Conservation (phyloP, 2,329 filamentous ascomycete genomes). For the Fusarium devonianum region DNA sequence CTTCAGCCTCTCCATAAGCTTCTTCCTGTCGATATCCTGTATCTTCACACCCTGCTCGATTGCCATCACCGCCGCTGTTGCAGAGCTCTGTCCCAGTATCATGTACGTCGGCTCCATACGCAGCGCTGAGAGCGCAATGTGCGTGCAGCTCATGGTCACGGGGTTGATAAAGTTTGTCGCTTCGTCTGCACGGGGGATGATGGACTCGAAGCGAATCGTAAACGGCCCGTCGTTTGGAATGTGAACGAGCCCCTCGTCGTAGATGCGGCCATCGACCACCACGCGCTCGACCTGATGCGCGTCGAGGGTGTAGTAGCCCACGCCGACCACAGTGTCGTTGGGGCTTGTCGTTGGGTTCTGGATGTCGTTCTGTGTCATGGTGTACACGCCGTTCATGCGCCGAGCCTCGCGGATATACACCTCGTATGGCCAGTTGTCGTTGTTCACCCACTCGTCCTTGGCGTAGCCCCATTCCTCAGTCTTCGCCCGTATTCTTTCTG, state of each 20-base stretch:
- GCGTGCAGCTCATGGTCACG: slow-evolving; percentile 25
- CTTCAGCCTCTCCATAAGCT: slow-evolving; percentile 18
- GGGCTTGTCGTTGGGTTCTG: slow-evolving; percentile 9
- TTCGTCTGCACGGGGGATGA: slow-evolving; percentile 15
- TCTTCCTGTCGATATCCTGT: slow-evolving; percentile 20
- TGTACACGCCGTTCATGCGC: slow-evolving; percentile 25
- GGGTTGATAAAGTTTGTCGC: slow-evolving; percentile 29
- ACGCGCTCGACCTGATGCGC: slow-evolving; percentile 30
- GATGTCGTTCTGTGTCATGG: slow-evolving; percentile 27
- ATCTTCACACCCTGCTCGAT: slow-evolving; percentile 27
- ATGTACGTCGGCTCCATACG: slow-evolving; percentile 33
- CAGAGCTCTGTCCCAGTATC: slow-evolving; percentile 29
- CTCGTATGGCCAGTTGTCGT: slow-evolving; percentile 30
- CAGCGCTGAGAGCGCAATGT: slow-evolving; percentile 26
- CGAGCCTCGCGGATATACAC: slow-evolving; percentile 30
- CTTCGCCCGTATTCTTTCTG: background rate
- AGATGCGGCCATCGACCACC: slow-evolving; percentile 13
- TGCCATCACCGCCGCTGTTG: slow-evolving; percentile 25
- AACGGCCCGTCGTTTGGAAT: slow-evolving; percentile 19
- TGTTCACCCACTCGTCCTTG: slow-evolving; percentile 25
- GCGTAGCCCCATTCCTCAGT: slow-evolving; percentile 24
- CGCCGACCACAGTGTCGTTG: slow-evolving; percentile 16
- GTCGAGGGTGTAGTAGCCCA: slow-evolving; percentile 17
- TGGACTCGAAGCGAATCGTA: slow-evolving; percentile 19
- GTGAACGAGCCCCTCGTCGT: slow-evolving; percentile 28